Evolutionary conservation across 352 stramenopile species (phyloP).

Genomic region (Phytophthora pisi): DNA sequence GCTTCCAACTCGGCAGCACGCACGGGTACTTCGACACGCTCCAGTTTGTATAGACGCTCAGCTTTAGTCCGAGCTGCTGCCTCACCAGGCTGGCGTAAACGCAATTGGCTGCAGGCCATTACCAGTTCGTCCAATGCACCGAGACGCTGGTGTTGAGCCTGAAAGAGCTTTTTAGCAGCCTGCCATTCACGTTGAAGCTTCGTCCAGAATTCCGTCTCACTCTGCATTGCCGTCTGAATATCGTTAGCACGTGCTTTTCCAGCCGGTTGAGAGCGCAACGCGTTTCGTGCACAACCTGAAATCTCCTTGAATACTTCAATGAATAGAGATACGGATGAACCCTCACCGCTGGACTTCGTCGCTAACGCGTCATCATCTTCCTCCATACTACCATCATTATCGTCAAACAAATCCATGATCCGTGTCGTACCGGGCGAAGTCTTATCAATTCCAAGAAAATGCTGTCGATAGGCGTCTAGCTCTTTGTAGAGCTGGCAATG

Average conservation of each 20-base stretch:
- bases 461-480: slow-evolving; percentile 55
- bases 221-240: slow-evolving; percentile 41
- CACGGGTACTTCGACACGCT: slow-evolving; percentile 46
- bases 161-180: slow-evolving; percentile 66
- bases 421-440: slow-evolving; percentile 18
- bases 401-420: slow-evolving; percentile 16
- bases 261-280: slow-evolving; percentile 14
- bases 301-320: slow-evolving; percentile 73
- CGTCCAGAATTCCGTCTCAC: slow-evolving; percentile 55
- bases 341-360: slow-evolving; percentile 6
- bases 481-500: slow-evolving; percentile 78
- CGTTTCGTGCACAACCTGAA: slow-evolving; percentile 29
- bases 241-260: slow-evolving; percentile 14
- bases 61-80: slow-evolving; percentile 30
- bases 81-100: slow-evolving; percentile 53
- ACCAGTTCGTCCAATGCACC: slow-evolving; percentile 74
- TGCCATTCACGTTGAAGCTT: slow-evolving; percentile 60
- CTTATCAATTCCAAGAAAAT: slow-evolving; percentile 63
- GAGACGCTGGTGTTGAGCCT: slow-evolving; percentile 74
- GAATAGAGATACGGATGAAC: slow-evolving; percentile 39
- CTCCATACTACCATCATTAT: slow-evolving; percentile 16
- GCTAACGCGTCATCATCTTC: slow-evolving; percentile 11
- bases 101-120: slow-evolving; percentile 79
- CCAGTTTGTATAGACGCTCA: slow-evolving; percentile 68
- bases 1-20: slow-evolving; percentile 47